Base-by-base conservation (phyloP, 495 filamentous ascomycete genomes). In the Hypoxylon fuscum region DNA sequence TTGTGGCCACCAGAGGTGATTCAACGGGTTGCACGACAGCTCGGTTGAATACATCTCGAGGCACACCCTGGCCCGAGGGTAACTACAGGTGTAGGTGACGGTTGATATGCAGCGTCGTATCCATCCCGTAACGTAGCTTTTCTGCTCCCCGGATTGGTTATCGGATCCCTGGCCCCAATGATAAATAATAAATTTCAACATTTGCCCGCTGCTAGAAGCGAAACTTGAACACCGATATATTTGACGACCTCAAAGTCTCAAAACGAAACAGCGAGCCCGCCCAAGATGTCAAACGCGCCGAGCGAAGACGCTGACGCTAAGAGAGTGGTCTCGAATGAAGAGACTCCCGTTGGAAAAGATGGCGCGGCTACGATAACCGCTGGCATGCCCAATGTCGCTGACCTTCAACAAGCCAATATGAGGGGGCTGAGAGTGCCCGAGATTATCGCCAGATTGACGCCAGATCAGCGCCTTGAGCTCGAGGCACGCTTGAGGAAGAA, bases 401-500 rank as follows among this genome's bases (percentile, higher is more conserved):
- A 72, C 25, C 41, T 71, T 2, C 54, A 51, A 1, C 63, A 69
- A 49, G 59, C 69, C 23, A 62, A 60, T 8, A 55, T 47, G 41
- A 62, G 69, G 18, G 63, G 59, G 2, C 54, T 76, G 17, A 64
- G 83, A 64, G 76, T 80, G 3, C 84, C 84, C 0, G 76, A 78
- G 22, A 81, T 81, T 50, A 79, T 87, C 52, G 77, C 76, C 48
- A 72, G 76, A 31, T 56, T 85, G 54, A 74, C 78, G 0, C 73
- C 76, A 0, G 82, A 81, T 43, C 81, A 87, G 63, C 81, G 82
- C 38, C 47, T 69, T 5, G 57, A 62, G 10, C 72, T 78, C 1
- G 83, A 87, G 59, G 74, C 62, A 53, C 77, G 74, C 29, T 72
- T 89, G 14, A 76, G 80, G 43, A 80, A 82, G 59, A 89, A 87